These are phyloP conservation scores for Zymoseptoria passerinii DNA, from an alignment of 2,329 filamentous ascomycete genomes.

Conservation along the genomic window DNA sequence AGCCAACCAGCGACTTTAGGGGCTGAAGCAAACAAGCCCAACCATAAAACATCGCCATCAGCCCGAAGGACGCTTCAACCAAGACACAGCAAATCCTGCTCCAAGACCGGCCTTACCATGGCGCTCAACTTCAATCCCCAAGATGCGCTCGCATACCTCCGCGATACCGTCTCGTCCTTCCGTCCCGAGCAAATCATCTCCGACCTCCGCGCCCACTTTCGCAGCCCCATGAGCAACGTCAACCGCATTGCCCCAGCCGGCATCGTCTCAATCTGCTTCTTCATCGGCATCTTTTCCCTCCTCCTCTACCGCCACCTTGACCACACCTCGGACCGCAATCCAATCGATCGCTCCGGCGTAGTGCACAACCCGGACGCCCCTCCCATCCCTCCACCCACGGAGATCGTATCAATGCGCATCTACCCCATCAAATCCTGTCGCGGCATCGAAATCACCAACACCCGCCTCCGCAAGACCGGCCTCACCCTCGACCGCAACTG, in stretches of 20 bases:
- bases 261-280: slow-evolving; percentile 18
- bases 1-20: not conserved
- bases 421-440: slow-evolving; percentile 62
- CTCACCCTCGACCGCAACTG: slow-evolving; percentile 56
- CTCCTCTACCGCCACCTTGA: slow-evolving; percentile 16
- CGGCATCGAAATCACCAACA: slow-evolving; percentile 47
- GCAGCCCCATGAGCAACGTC: not conserved
- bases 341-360: slow-evolving; percentile 9
- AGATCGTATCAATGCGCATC: slow-evolving; percentile 45
- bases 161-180: not conserved
- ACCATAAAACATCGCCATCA: not conserved
- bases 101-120: not conserved
- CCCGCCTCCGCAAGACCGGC: slow-evolving; percentile 47
- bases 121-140: not conserved
- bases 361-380: slow-evolving; percentile 19
- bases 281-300: slow-evolving; percentile 19
- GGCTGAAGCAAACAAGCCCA: not conserved
- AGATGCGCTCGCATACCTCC: not conserved
- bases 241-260: slow-evolving; percentile 12
- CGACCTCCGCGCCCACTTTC: not conserved
- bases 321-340: slow-evolving; percentile 8
- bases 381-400: slow-evolving; percentile 31
- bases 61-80: not conserved
- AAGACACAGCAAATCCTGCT: not conserved
- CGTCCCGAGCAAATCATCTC: not conserved